Base-by-base conservation (phyloP, 2,329 filamentous ascomycete species). In the Calonectria fujianensis region DNA sequence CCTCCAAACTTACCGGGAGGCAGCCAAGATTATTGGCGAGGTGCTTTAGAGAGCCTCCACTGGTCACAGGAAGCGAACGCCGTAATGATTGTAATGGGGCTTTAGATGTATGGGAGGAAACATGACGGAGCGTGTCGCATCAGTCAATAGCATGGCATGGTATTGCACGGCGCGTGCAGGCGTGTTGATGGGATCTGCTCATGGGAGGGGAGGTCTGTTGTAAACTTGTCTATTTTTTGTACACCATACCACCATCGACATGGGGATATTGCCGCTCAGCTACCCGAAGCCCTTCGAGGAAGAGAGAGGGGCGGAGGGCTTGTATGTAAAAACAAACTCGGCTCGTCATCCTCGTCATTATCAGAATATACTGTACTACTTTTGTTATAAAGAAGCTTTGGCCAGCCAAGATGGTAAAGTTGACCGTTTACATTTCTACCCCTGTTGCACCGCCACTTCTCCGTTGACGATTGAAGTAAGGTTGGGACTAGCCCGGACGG, bases 21-120 rank as follows among this genome's bases (percentile, higher is more conserved):
- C 97, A 27, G 96, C 96, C 76, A 98, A 97, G 90, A 99, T 99
- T 84, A 96, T 99, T 77, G 96, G 97, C 75, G 97, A 99, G 87
- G 97, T 99, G 74, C 88, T 98, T 87, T 96, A 93, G 85, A 77
- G 29, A 57, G 9, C 16, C 24, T 31, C 29, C 51, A 48, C 16
- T 51, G 37, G 48, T 54, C 51, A 45, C 39, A 68, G 31, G 69
- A 50, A 67, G n/a, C 66, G 39, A 72, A 68, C 57, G 59, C 68
- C 61, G 68, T 73, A 69, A 76, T 61, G 74, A 73, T 66, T 57
- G 71, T 71, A 68, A 71, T 66, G 61, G 61, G 61, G 51, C 69
- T 63, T 74, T 75, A 75, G 74, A 76, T 70, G 72, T 45, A 59
- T 57, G 65, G 66, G 69, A 77, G 35, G 69, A 69, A 59, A 69